These are phyloP conservation scores for Scutellaria barbata DNA, from an alignment of 257 asterid species.

Conservation along the genomic window DNA sequence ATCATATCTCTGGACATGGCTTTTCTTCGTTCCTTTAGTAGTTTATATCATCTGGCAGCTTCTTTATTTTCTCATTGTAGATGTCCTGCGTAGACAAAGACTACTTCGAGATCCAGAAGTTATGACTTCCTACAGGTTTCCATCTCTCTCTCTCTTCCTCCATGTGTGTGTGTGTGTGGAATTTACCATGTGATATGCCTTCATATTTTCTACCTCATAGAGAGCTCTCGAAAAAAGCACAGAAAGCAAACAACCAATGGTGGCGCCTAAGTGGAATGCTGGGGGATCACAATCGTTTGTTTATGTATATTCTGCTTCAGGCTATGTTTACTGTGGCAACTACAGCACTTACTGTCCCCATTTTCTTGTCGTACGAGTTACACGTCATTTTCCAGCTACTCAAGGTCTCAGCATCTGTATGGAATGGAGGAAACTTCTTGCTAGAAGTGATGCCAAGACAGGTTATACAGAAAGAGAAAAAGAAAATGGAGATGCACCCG, in stretches of 20 bases:
- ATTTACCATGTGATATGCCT: background rate
- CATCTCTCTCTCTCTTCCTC: background rate
- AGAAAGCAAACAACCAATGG: slow-evolving; percentile 88
- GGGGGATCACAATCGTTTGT: slow-evolving; percentile 89
- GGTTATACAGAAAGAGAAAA: slow-evolving; percentile 78
- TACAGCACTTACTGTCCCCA: slow-evolving; percentile 83
- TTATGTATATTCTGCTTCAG: slow-evolving; percentile 89
- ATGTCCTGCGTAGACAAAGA: slow-evolving; percentile 91
- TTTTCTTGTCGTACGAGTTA: slow-evolving; percentile 77
- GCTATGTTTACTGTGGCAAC: slow-evolving; percentile 90
- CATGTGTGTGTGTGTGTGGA: background rate
- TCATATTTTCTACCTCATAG: slow-evolving; percentile 37
- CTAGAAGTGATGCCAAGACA: slow-evolving; percentile 98
- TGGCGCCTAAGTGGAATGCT: slow-evolving; percentile 96
- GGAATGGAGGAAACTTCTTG: slow-evolving; percentile 95
- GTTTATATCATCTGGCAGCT: slow-evolving; percentile 86
- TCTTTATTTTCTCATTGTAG: slow-evolving; percentile 84
- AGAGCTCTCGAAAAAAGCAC: slow-evolving; percentile 93
- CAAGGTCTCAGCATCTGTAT: slow-evolving; percentile 81
- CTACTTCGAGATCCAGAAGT: slow-evolving; percentile 89
- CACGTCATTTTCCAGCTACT: slow-evolving; percentile 77
- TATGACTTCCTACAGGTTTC: slow-evolving; percentile 92
- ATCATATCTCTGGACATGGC: slow-evolving; percentile 93
- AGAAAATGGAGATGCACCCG: slow-evolving; percentile 64
- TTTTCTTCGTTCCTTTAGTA: slow-evolving; percentile 80